These are phyloP conservation scores for Stellera chamaejasme DNA, from an alignment of 345 rosid genomes.

Conservation along the genomic window DNA sequence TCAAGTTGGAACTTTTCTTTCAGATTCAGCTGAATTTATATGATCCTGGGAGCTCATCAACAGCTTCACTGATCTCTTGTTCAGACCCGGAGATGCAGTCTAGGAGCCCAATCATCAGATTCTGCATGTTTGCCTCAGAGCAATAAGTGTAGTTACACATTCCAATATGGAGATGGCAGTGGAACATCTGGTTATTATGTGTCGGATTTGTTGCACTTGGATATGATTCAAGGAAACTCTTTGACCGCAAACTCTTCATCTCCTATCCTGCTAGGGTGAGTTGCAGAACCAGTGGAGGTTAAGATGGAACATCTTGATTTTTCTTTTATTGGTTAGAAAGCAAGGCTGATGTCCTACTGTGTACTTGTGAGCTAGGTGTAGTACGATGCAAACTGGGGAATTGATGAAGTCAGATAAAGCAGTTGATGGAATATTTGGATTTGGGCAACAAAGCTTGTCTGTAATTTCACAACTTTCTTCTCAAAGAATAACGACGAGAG, in stretches of 20 bases:
- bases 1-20: conserved; percentile 8
- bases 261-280: conserved; percentile 74
- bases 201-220: conserved; percentile 53
- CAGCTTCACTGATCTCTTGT: conserved; percentile 52
- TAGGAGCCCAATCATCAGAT: conserved; percentile 52
- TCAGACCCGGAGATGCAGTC: conserved; percentile 56
- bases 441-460: conserved; percentile 75
- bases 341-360: conserved; percentile 12
- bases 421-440: conserved; percentile 83
- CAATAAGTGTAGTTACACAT: conserved; percentile 58
- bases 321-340: conserved; percentile 5
- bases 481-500: conserved; percentile 64
- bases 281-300: conserved; percentile 7
- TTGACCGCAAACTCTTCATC: conserved; percentile 51
- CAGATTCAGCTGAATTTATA: conserved; percentile 73
- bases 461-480: conserved; percentile 78
- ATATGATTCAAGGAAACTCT: conserved; percentile 38
- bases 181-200: conserved; percentile 77
- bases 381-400: conserved; percentile 63
- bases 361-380: conserved; percentile 49
- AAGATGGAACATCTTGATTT: not conserved
- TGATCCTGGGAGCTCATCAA: conserved; percentile 65
- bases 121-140: conserved; percentile 49
- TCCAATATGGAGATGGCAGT: conserved; percentile 92
- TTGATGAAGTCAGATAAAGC: conserved; percentile 71